phyloP scores from a whole-genome alignment of 2,329 filamentous ascomycete species.

The Zasmidium citrigriseum region DNA sequence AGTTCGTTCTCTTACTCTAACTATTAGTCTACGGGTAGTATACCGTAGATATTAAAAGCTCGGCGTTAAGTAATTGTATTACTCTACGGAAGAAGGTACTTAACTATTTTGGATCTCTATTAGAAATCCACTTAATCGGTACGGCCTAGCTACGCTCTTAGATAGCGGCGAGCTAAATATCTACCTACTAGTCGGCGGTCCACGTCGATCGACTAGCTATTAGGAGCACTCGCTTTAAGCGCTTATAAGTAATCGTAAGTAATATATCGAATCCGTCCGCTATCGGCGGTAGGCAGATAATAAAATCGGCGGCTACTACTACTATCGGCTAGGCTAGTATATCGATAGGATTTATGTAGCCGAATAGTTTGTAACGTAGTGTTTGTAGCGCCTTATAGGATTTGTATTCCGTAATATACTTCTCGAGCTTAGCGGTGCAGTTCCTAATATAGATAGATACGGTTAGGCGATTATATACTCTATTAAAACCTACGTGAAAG shows the following conservation, averaged over 20 bases:
- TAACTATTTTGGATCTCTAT: slow-evolving; percentile 3
- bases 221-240: slow-evolving; percentile 1
- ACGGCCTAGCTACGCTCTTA: not conserved
- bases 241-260: slow-evolving; percentile 9
- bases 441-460: not conserved
- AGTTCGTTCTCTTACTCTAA: slow-evolving; percentile 5
- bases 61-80: not conserved
- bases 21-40: slow-evolving; percentile 4
- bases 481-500: not conserved
- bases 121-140: not conserved
- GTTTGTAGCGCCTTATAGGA: not conserved
- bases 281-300: slow-evolving; percentile 1
- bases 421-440: not conserved
- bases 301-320: slow-evolving; percentile 1
- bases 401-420: not conserved
- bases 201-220: not conserved
- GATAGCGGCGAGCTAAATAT: not conserved
- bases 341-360: not conserved
- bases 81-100: slow-evolving; percentile 5
- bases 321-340: not conserved
- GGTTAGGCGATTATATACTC: not conserved
- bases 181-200: not conserved
- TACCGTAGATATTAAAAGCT: not conserved
- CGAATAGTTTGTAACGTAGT: not conserved
- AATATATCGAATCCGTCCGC: not conserved